Evolutionary conservation across 805 yeast species (phyloP), one percentile per base, ranked within the genome.

Genomic region (Myxozyma nipponensis): DNA sequence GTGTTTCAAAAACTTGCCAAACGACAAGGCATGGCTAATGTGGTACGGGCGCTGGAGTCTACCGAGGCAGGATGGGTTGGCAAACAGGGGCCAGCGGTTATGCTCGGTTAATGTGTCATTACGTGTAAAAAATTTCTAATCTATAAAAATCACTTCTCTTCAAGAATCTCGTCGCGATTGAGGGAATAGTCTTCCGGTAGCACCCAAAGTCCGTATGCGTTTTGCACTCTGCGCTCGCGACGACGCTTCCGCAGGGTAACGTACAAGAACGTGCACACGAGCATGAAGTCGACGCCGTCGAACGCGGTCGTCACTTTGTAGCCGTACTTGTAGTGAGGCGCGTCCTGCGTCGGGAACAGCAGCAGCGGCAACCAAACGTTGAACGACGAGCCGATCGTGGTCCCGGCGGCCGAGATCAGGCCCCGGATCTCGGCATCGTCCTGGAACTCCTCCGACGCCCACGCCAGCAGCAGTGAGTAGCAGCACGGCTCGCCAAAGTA

Each of bases 21-120:
- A 38, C 32, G 46, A 19, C 59, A 55, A 39, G 59, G 59, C 18
- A 55, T 55, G 59, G 59, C 46, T 15, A 55, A 55, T 21, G 52
- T 55, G 22, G 39, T 49, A 47, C 41, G 54, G 4, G 54, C 56
- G 21, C 37, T 53, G 42, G 42, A 52, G 36, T 18, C 39, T 4
- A 54, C 53, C 10, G 59, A 53, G 45, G 49, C 56, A 17, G 44
- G 41, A 26, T 52, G 56, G 56, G 36, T 42, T 13, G 56, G 56
- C 6, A 26, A 30, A 3, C 39, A 34, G 30, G 56, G 37, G 4
- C 50, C 48, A 18, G 39, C 42, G 3, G 52, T 52, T 13, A 52
- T 52, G 56, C 45, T 48, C 41, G 56, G 53, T 3, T 52, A 42
- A 35, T 28, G 32, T 9, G 7, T 28, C 13, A 28, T 28, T 7